Conservation (phyloP, 1,284 basidiomycete species). For the Spongispora temasekensis region DNA sequence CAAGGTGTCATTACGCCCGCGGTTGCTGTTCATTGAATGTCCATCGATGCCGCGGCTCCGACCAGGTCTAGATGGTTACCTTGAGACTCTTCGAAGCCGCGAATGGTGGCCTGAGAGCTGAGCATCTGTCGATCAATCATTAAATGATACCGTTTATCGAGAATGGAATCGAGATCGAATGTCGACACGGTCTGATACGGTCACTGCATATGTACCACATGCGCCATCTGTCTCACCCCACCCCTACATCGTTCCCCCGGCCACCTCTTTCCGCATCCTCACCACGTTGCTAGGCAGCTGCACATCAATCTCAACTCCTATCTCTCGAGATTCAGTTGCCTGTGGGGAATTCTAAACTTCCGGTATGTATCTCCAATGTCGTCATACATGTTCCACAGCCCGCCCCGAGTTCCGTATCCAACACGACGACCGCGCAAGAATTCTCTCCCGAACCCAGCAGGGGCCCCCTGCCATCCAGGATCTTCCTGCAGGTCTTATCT, state of each 20-base stretch:
- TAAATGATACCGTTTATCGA: constrained; percentile 8
- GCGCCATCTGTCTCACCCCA: neutral
- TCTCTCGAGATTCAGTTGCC: neutral
- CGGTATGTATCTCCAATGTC: neutral
- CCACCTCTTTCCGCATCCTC: too few relatives aligned
- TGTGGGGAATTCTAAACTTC: neutral
- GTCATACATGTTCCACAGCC: neutral
- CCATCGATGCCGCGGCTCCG: constrained; percentile 6
- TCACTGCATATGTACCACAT: neutral
- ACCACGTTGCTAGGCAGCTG: neutral
- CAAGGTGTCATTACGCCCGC: neutral
- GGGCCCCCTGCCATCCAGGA: too few relatives aligned
- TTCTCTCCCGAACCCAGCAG: too few relatives aligned
- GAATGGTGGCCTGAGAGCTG: neutral
- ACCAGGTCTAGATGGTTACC: neutral
- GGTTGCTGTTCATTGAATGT: neutral
- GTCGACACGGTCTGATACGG: constrained; percentile 1
- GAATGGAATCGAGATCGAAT: constrained; percentile 4
- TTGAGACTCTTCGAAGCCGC: too few relatives aligned
- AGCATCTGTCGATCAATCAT: constrained; percentile 2
- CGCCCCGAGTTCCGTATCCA: neutral
- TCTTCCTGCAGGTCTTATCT: too few relatives aligned
- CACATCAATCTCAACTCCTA: constrained; percentile 3
- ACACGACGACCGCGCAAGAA: too few relatives aligned
- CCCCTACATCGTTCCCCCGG: neutral